A percentile compares a stretch with the other conserved stretches of the same genome.
These are phyloP conservation scores for Saccharum hybrid DNA, from an alignment of 202 grass and related monocot species.

Conservation along the genomic window DNA sequence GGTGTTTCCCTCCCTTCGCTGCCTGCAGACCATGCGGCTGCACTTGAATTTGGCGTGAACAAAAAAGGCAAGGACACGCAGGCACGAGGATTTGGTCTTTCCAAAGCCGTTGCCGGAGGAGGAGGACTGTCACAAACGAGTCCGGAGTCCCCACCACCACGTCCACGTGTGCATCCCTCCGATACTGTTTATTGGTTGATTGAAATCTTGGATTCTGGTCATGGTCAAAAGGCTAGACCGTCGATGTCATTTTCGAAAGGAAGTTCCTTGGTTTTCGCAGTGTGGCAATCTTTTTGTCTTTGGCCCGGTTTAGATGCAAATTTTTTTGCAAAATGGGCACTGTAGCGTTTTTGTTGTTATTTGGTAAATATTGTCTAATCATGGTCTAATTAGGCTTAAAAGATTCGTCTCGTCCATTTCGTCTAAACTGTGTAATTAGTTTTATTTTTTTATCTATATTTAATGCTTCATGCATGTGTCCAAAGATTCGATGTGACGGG, in stretches of 20 bases:
- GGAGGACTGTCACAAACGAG: too few species aligned
- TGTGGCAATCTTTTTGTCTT: conserved; percentile 19
- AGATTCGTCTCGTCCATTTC: too few species aligned
- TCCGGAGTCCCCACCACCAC: background rate
- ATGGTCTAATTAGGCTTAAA: too few species aligned
- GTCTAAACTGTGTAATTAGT: too few species aligned
- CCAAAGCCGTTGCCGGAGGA: background rate
- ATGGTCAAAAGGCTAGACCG: conserved; percentile 35
- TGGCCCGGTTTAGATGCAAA: too few species aligned
- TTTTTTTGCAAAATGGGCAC: too few species aligned
- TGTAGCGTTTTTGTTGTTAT: too few species aligned
- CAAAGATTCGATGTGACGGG: too few species aligned
- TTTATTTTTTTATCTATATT: too few species aligned
- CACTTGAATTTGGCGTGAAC: background rate
- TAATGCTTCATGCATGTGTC: too few species aligned
- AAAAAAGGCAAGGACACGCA: background rate
- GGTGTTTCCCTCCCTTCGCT: background rate
- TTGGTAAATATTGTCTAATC: too few species aligned
- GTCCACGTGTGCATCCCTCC: background rate
- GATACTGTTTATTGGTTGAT: background rate
- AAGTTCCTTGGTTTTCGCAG: conserved; percentile 39
- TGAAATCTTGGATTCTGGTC: conserved; percentile 1
- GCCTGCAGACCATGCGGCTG: background rate
- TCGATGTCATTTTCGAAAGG: conserved; percentile 23
- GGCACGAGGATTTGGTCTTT: background rate